These are phyloP conservation scores for Amoebophrya sp. DNA, from an alignment of 169 alveolate genomes.

Conservation along the genomic window DNA sequence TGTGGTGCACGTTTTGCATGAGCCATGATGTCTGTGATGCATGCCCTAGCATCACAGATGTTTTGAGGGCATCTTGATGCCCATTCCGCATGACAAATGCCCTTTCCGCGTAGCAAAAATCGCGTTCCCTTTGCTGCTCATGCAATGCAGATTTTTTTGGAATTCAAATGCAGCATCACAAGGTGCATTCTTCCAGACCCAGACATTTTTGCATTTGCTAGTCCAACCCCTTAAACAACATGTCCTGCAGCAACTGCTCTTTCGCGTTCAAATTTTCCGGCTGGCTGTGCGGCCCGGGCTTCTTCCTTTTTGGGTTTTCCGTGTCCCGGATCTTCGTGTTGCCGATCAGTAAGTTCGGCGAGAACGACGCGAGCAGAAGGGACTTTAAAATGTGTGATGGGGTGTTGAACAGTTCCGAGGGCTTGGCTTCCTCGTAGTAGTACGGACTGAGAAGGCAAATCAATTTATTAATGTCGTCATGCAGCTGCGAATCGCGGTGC, in stretches of 20 bases:
- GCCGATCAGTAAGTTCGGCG: background rate
- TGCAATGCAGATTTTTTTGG: no score
- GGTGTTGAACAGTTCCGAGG: background rate
- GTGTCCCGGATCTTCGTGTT: background rate
- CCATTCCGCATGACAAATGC: no score
- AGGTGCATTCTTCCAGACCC: no score
- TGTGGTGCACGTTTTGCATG: no score
- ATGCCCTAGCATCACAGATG: no score
- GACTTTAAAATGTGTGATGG: background rate
- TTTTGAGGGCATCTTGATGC: no score
- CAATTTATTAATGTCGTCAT: background rate
- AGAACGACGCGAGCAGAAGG: background rate
- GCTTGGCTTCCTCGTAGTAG: conserved; percentile 6
- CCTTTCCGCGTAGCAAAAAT: no score
- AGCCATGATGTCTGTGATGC: no score
- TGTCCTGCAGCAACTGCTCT: background rate
- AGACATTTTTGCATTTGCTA: no score
- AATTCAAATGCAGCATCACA: no score
- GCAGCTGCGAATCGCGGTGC: background rate
- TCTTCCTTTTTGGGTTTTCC: background rate
- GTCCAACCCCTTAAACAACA: background rate
- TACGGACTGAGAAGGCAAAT: background rate
- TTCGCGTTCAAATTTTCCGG: background rate
- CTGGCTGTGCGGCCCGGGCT: background rate
- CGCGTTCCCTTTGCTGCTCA: no score